These are phyloP conservation scores for Didymella keratinophila DNA, from an alignment of 2,329 filamentous ascomycete species.

Conservation along the genomic window DNA sequence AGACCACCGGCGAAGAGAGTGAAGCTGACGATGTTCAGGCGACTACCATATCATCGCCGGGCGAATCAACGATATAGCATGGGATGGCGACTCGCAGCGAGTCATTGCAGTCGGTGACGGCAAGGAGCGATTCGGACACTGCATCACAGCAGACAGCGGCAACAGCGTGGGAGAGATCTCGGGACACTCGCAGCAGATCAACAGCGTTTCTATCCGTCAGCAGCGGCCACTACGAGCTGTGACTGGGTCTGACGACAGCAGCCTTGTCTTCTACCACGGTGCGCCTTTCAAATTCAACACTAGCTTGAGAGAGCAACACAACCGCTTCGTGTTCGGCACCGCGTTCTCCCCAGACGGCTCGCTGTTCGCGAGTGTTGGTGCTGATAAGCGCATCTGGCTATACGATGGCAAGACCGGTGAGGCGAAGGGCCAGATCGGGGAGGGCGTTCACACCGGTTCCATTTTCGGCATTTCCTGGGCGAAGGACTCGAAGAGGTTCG, in stretches of 20 bases:
- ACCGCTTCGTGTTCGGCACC: slow-evolving; percentile 86
- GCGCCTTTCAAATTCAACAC: slow-evolving; percentile 95
- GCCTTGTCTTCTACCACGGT: slow-evolving; percentile 90
- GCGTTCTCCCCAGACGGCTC: slow-evolving; percentile 90
- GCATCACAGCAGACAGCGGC: slow-evolving; percentile 88
- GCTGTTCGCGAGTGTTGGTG: slow-evolving; percentile 83
- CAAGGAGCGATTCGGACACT: slow-evolving; percentile 90
- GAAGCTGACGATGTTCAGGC: slow-evolving; percentile 56
- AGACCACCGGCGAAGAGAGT: slow-evolving; percentile 17
- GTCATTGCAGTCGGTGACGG: slow-evolving; percentile 97
- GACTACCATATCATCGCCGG: slow-evolving; percentile 96
- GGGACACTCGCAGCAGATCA: slow-evolving; percentile 90
- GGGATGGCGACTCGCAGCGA: slow-evolving; percentile 96
- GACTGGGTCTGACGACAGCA: slow-evolving; percentile 89
- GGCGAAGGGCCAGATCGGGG: slow-evolving; percentile 76
- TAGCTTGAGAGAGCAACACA: slow-evolving; percentile 80
- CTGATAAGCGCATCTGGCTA: slow-evolving; percentile 90
- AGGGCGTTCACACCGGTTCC: slow-evolving; percentile 87
- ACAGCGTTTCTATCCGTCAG: slow-evolving; percentile 86
- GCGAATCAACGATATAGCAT: slow-evolving; percentile 93
- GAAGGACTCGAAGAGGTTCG: slow-evolving; percentile 82
- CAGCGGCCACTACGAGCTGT: slow-evolving; percentile 90
- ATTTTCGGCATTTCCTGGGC: slow-evolving; percentile 94
- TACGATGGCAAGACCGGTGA: slow-evolving; percentile 98
- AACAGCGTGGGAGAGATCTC: slow-evolving; percentile 95